phyloP scores from a whole-genome alignment of 257 asterid genomes.

The Coffea canephora region DNA sequence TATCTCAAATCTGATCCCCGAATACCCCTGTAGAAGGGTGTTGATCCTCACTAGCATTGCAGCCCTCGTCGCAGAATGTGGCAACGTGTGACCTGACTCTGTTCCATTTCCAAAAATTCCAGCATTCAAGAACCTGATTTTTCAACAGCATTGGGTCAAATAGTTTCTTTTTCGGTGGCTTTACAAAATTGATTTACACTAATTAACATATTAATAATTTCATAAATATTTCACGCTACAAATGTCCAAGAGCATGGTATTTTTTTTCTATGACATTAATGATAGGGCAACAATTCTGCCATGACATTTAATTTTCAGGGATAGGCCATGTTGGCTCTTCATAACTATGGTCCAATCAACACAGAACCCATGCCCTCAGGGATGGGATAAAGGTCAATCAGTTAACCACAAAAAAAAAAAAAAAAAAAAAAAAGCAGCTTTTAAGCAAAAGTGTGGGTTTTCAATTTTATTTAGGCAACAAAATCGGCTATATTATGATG shows the following conservation, averaged over 20 bases:
- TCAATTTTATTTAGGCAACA: not conserved
- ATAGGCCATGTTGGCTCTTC: not conserved
- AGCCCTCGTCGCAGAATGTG: constrained; percentile 30
- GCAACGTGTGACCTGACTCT: constrained; percentile 21
- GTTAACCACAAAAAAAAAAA: not conserved
- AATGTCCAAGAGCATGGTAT: not conserved
- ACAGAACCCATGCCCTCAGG: not conserved
- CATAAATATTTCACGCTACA: not conserved
- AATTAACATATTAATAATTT: not conserved
- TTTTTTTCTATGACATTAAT: not conserved
- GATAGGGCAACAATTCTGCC: not conserved
- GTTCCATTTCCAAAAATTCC: constrained; percentile 30
- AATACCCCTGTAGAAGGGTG: constrained; percentile 33
- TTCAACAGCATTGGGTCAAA: not conserved
- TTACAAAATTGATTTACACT: not conserved
- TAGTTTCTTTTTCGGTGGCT: not conserved
- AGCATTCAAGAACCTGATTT: constrained; percentile 33
- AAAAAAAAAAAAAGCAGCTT: too few species aligned
- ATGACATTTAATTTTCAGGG: not conserved
- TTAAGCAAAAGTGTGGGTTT: not conserved
- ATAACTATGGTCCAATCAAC: not conserved
- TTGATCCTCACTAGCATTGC: constrained; percentile 31
- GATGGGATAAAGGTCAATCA: not conserved
- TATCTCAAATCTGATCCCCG: constrained; percentile 33
- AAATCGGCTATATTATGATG: not conserved